Base-by-base conservation (phyloP, 2,329 filamentous ascomycete genomes). In the Epichloe brachyelytri region DNA sequence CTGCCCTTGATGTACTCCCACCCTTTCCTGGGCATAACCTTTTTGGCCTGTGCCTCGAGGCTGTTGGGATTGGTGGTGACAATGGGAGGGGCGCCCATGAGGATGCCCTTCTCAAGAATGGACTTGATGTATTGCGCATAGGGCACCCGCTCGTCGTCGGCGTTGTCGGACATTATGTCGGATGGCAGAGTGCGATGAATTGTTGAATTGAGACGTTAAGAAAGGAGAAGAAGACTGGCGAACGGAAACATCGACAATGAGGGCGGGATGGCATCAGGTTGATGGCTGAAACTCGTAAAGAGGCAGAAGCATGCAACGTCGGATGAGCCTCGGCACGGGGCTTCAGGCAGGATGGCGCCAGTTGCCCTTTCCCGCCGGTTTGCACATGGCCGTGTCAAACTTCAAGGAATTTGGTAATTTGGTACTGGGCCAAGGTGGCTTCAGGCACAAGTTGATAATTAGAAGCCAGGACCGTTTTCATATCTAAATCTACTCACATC, bases 1-100 rank as follows among this genome's bases (percentile, higher is more conserved):
- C 78, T 79, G n/a, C 80, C 79, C 15, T 73, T 68, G 22, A 83
- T 74, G 64, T 84, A 85, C 54, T 77, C 77, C 60, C 76, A 83
- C 7, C 73, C 68, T 11, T 71, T 68, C 2, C 65, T 62, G 19
- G 65, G 63, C 64, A 83, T 69, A 14, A 62, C 64, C 50, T 71
- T 64, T 48, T 67, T 68, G 2, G 80, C 80, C 57, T 80, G 73
- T 30, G 71, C 68, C 58, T 82, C 74, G 3, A 83, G 69, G 49
- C 70, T 69, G 55, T 75, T 77, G 6, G 78, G 75, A 50, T 83
- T 74, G 2, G 79, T 83, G 0, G 79, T 82, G 43, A 81, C 71
- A 33, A 67, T 64, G 12, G 79, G 77, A 15, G 69, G 62, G 43
- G 68, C 60, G 49, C 72, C 69, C 43, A 68, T 62, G 14, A 79